Evolutionary conservation across 345 rosid genomes (phyloP), one percentile per base, ranked within the genome.

Genomic region (Odontarrhena argentea): DNA sequence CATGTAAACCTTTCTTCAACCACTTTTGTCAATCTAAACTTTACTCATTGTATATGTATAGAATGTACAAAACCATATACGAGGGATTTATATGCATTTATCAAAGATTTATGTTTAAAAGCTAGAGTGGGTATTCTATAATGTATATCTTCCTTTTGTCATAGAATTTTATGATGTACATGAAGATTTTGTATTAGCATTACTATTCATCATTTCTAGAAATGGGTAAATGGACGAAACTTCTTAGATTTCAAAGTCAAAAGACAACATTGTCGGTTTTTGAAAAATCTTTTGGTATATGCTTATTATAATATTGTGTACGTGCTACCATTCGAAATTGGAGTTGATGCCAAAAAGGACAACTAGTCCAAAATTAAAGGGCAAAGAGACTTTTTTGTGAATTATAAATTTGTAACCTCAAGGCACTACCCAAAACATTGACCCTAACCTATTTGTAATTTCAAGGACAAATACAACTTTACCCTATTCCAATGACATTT

Each of bases 251-350:
- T 50, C 40, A 36, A 65, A 59, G 71, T 59, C 71, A 73, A 73
- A 34, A 73, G 71, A 65, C 71, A 73, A 59, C 55, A 65, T 43
- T 73, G 55, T 73, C 58, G 76, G 77, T 73, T 73, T 14, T 52
- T 73, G 67, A 51, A 73, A 59, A 49, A 58, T 73, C 35, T 2
- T 34, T 42, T 47, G 49, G 63, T 50, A 50, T 44, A 4, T 12
- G 14, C 41, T 14, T 64, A 49, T 14, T 56, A 71, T 30, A 65
- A 44, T 65, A 42, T 14, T 28, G 61, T 48, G 61, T 65, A 63
- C 69, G 65, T 72, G 76, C 67, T 51, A 36, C 42, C 52, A 36
- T 8, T 59, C 37, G 55, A 52, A 59, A 18, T 66, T 15, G 60
- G 41, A 56, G 54, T 64, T 66, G 49, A 73, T 56, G 67, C 63